Conservation (phyloP, 176 grass and related monocot genomes). For the Tillandsia fasciculata region DNA sequence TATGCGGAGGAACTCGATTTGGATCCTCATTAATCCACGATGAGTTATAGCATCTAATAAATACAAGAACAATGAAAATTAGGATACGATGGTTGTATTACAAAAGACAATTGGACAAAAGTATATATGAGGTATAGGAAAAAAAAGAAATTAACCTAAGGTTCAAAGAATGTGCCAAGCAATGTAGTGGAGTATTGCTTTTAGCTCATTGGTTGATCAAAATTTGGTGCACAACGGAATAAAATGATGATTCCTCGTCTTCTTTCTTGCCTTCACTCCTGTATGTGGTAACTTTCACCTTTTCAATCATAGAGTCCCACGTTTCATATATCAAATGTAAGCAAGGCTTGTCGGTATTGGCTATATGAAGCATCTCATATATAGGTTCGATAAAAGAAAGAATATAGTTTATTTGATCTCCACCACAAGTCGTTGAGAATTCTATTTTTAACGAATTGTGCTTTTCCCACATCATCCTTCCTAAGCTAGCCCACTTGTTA, state of each 20-base stretch:
- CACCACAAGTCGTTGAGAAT: not conserved
- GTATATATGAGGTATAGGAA: too few relatives aligned
- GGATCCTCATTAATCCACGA: not conserved
- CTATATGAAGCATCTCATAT: not conserved
- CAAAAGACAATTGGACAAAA: not conserved
- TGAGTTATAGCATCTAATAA: not conserved
- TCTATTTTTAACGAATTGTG: conserved; percentile 1
- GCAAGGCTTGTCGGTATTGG: not conserved
- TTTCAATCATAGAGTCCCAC: conserved; percentile 18
- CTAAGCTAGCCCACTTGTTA: too few relatives aligned
- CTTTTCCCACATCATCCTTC: not conserved
- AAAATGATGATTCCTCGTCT: conserved; percentile 13
- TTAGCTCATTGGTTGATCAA: conserved; percentile 3
- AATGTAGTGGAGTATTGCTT: conserved; percentile 12
- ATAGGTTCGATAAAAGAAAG: not conserved
- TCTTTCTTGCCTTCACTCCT: not conserved
- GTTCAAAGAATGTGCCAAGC: conserved; percentile 14
- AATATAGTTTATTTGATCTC: not conserved
- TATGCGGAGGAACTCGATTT: not conserved
- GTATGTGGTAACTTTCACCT: conserved; percentile 14
- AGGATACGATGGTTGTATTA: not conserved
- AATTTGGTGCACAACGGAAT: not conserved
- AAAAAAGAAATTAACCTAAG: conserved; percentile 1
- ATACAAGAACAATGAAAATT: not conserved
- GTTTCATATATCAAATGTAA: conserved; percentile 16